Base-by-base conservation (phyloP, 2,329 filamentous ascomycete genomes). In the Phialemonium atrogriseum region DNA sequence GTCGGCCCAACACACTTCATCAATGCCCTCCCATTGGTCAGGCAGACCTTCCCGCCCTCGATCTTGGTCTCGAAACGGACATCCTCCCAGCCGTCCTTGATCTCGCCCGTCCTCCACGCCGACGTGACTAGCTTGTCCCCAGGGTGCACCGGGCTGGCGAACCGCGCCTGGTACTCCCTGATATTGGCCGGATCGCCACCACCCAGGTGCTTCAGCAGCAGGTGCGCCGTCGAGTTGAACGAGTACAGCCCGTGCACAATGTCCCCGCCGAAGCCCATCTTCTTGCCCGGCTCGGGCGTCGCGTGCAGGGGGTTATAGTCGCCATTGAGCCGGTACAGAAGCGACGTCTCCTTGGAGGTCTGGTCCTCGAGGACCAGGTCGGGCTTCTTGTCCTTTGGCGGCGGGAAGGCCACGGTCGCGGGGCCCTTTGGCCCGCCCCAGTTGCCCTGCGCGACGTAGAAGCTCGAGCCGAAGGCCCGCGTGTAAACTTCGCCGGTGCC, bases 291-390 rank as follows among this genome's bases (percentile, higher is more conserved):
- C 59, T 86, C 84, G 10, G 86, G 86, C 12, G 83, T 84, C 6
- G 85, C 86, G 54, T 94, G 87, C 21, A 94, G 77, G 17, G 87
- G 88, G 64, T 94, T 94, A 62, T 94, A 94, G 63, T 94, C 88
- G 43, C 87, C 87, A 48, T 94, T 94, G 30, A 94, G 71, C 41
- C 85, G 73, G 59, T 91, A 91, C 34, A 91, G 64, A 41, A 83
- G 72, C 7, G 84, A 76, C 5, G 84, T 84, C 62, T 88, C 77
- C 32, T 64, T 51, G 16, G 65, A 82, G 5, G 82, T 86, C 58
- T 86, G 79, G 47, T 81, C 72, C 47, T 74, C 71, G 44, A 83
- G 73, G 5, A 77, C 70, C 25, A 66, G 73, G 58, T 93, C 85
- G 11, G 87, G 82, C 30, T 66, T 62, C 59, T 77, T 76, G 41